Evolutionary conservation across 1,284 basidiomycete genomes (phyloP), one percentile per base, ranked within the genome.

Genomic region (Vanrija humicola): DNA sequence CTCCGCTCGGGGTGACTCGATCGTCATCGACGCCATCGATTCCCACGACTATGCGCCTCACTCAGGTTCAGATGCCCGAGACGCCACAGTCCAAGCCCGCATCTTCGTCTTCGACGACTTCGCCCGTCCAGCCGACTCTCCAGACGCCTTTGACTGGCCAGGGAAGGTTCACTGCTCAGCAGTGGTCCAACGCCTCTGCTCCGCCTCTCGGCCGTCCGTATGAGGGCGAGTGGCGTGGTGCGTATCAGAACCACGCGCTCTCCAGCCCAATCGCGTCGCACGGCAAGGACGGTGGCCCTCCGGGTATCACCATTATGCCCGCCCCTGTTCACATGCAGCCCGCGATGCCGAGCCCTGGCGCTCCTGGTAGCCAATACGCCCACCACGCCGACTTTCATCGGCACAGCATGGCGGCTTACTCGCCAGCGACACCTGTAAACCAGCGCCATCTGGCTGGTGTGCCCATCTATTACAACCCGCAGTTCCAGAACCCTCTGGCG

Each of bases 111-210:
- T 26, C 51, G 14, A 50, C 48, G 6, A 46, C 54, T 3, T 56
- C 56, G 8, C 56, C 60, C 5, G 55, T 50, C 26, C 46, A 62
- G 26, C 56, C 60, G 12, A 47, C 54, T 4, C 39, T 56, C 18
- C 60, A 62, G 43, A 62, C 60, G 1, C 60, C 60, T 4, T 53
- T 51, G 3, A 44, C 43, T 5, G 28, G 39, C 23, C 54, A 55
- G n/a, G 38, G 53, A 6, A 50, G 51, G 40, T 57, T 61, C 39
- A 47, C 55, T 2, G 34, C 26, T 10, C 46, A 55, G 28, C 53
- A 48, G 43, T 55, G 53, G 53, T 42, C 49, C 7, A 40, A 15
- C 9, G 51, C 51, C n/a, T 42, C 53, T 9, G 47, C 47, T 16
- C 48, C 54, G 6, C 54, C 43, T 25, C 45, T 43, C 5, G 34